These are phyloP conservation scores for Talaromyces marneffei DNA, from an alignment of 2,329 filamentous ascomycete genomes.

Conservation along the genomic window DNA sequence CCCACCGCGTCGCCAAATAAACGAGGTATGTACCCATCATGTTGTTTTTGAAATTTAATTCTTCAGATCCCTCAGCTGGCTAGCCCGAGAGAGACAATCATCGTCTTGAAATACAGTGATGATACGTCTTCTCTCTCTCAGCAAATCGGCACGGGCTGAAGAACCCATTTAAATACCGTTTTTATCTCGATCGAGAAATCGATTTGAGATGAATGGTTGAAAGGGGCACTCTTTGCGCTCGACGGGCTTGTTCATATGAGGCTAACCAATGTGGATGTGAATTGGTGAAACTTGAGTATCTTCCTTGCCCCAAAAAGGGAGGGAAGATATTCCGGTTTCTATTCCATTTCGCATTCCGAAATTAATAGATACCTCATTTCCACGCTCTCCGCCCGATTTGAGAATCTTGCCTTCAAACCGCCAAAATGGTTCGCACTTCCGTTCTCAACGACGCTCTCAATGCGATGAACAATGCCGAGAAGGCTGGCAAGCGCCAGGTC, in stretches of 20 bases:
- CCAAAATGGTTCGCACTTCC: slow-evolving; percentile 97
- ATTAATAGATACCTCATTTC: slow-evolving; percentile 56
- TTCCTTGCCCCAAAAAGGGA: not conserved
- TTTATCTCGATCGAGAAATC: not conserved
- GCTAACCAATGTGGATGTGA: slow-evolving; percentile 46
- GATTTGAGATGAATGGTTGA: slow-evolving; percentile 7
- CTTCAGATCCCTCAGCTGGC: slow-evolving; percentile 38
- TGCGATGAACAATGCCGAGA: slow-evolving; percentile 99
- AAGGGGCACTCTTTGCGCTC: slow-evolving; percentile 64
- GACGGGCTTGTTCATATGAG: slow-evolving; percentile 51
- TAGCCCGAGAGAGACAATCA: slow-evolving; percentile 43
- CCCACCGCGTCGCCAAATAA: slow-evolving; percentile 20
- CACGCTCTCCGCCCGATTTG: slow-evolving; percentile 37
- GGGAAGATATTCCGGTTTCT: not conserved
- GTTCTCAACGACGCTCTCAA: slow-evolving; percentile 99
- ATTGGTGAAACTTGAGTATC: not conserved
- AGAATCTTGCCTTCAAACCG: slow-evolving; percentile 49
- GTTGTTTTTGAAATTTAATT: slow-evolving; percentile 15
- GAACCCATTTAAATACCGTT: slow-evolving; percentile 50
- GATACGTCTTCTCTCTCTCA: slow-evolving; percentile 37
- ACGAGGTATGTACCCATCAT: slow-evolving; percentile 38
- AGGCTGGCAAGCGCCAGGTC: slow-evolving; percentile 98
- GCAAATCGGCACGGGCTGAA: slow-evolving; percentile 54
- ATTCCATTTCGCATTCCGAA: slow-evolving; percentile 9
- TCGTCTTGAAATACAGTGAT: slow-evolving; percentile 23